phyloP scores from a whole-genome alignment of 2,329 filamentous ascomycete species.

The Sporothrix pseudoabietina region DNA sequence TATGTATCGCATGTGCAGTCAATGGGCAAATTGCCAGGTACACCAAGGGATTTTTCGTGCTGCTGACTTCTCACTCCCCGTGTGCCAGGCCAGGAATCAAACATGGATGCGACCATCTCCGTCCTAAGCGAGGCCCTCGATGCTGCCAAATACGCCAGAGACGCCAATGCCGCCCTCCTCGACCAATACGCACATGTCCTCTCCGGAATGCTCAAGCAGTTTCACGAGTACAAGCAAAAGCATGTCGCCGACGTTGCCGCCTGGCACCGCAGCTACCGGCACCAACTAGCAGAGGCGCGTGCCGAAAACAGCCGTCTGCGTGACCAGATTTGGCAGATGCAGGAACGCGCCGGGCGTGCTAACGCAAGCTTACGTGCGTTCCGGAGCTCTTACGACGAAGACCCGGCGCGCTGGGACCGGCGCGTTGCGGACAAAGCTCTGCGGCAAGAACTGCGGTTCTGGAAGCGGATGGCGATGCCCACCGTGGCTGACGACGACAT shows the following conservation, averaged over 20 bases:
- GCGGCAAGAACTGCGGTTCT: conserved; percentile 64
- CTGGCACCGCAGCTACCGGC: conserved; percentile 68
- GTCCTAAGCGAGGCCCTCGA: conserved; percentile 64
- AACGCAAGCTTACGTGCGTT: conserved; percentile 62
- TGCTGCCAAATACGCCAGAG: conserved; percentile 61
- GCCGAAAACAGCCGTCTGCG: conserved; percentile 64
- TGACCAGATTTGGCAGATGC: conserved; percentile 69
- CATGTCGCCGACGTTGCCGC: conserved; percentile 63
- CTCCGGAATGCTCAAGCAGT: conserved; percentile 61
- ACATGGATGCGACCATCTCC: conserved; percentile 59
- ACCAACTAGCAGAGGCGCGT: conserved; percentile 65
- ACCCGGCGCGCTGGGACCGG: conserved; percentile 56
- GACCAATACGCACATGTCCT: conserved; percentile 61
- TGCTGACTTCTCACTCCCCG: conserved; percentile 22
- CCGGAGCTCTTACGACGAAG: conserved; percentile 58
- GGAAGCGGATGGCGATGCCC: conserved; percentile 67
- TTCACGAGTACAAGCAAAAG: conserved; percentile 66
- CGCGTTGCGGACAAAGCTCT: conserved; percentile 55
- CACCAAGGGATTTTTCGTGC: not conserved
- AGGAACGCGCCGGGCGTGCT: conserved; percentile 59
- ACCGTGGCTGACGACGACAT: conserved; percentile 63
- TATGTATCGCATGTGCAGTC: conserved; percentile 40
- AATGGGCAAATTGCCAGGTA: not conserved
- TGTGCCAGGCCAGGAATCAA: conserved; percentile 54
- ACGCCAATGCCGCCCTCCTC: conserved; percentile 62